Evolutionary conservation across 768 basidiomycete species (phyloP).

Genomic region (Suillus subaureus): DNA sequence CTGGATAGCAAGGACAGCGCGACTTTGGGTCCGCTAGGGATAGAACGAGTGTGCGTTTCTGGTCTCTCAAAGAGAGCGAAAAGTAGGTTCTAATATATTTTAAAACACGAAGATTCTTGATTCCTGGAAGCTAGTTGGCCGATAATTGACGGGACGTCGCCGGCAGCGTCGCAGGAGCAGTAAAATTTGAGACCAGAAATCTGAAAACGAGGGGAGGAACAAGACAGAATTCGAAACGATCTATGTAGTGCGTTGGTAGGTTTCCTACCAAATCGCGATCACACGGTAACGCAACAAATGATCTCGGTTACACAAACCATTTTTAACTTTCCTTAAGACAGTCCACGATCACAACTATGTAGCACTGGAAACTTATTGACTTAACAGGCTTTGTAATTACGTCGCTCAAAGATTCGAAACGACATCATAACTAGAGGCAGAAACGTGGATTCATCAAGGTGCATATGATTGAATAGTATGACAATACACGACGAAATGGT

Average conservation of each 20-base stretch:
- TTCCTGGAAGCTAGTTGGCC: constrained; percentile 15
- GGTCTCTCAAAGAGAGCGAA: constrained; percentile 15
- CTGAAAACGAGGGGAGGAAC: constrained; percentile 14
- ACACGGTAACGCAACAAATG: constrained; percentile 19
- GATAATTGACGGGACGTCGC: constrained; percentile 15
- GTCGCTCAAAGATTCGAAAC: not conserved
- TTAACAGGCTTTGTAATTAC: not conserved
- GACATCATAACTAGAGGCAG: not conserved
- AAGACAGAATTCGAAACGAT: constrained; percentile 14
- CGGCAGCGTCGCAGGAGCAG: constrained; percentile 23
- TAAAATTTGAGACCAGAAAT: constrained; percentile 14
- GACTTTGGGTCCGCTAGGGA: constrained; percentile 26
- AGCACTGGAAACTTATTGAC: not conserved
- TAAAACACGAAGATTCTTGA: constrained; percentile 8
- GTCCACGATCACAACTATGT: not conserved
- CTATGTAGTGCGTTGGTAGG: not conserved
- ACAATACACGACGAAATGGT: not conserved
- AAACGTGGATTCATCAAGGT: not conserved
- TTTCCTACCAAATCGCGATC: constrained; percentile 10
- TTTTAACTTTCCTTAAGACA: not conserved
- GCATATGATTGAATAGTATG: constrained; percentile 16
- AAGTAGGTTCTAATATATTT: constrained; percentile 8
- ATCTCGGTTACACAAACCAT: not conserved
- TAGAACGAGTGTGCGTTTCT: constrained; percentile 44
- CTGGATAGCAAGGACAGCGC: constrained; percentile 34